phyloP scores from a whole-genome alignment of 2,329 filamentous ascomycete species.

The Penicillium expansum region DNA sequence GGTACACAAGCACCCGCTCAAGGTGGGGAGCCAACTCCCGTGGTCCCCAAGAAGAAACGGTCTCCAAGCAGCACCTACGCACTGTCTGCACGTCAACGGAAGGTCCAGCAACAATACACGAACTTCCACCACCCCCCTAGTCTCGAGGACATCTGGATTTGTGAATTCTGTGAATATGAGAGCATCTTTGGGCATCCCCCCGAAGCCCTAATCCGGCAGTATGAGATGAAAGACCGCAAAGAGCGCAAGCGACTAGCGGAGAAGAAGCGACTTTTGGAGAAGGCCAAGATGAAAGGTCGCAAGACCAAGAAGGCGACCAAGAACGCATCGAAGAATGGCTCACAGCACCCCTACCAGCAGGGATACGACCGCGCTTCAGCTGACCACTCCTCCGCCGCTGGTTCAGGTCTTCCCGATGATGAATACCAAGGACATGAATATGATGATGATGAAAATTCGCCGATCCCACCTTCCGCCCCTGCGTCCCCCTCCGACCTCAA shows the following conservation, averaged over 20 bases:
- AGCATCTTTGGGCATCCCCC: conserved; percentile 88
- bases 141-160: conserved; percentile 82
- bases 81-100: conserved; percentile 72
- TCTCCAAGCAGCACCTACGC: conserved; percentile 69
- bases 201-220: conserved; percentile 78
- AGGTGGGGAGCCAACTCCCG: conserved; percentile 46
- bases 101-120: conserved; percentile 70
- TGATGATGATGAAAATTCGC: conserved; percentile 50
- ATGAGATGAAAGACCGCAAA: conserved; percentile 90
- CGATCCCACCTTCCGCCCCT: conserved; percentile 36
- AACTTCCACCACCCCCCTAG: conserved; percentile 72
- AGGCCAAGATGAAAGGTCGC: conserved; percentile 88
- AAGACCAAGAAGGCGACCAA: conserved; percentile 85
- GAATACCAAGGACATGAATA: conserved; percentile 51
- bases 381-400: conserved; percentile 40
- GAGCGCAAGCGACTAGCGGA: conserved; percentile 83
- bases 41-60: conserved; percentile 63
- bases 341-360: conserved; percentile 38
- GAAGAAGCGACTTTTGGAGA: conserved; percentile 78
- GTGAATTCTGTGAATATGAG: conserved; percentile 98
- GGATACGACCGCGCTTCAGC: conserved; percentile 42
- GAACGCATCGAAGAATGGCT: conserved; percentile 52
- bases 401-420: conserved; percentile 48
- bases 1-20: conserved; percentile 33
- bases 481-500: conserved; percentile 60